Evolutionary conservation across 2,329 filamentous ascomycete species (phyloP).

Genomic region (Aspergillus tamarii): DNA sequence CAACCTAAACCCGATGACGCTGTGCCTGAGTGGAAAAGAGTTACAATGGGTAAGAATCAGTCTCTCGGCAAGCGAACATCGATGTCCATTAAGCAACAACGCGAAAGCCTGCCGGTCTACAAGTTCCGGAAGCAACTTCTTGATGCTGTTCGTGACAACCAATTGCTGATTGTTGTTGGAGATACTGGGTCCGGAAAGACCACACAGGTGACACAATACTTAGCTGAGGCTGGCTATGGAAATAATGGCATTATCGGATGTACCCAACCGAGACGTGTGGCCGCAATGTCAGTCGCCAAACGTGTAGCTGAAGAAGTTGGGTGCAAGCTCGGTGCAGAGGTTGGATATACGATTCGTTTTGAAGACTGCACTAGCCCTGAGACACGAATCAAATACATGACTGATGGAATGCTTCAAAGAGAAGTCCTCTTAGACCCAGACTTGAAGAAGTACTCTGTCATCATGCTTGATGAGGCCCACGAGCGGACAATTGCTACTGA

Average conservation of each 20-base stretch:
- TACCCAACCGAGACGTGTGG: conserved; percentile 94
- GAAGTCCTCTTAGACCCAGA: conserved; percentile 93
- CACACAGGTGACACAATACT: conserved; percentile 91
- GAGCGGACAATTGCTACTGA: conserved; percentile 96
- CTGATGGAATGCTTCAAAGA: conserved; percentile 95
- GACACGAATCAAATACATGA: conserved; percentile 99
- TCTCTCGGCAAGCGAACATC: conserved; percentile 83
- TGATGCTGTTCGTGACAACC: conserved; percentile 82
- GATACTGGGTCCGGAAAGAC: conserved; percentile 98
- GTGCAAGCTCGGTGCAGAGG: conserved; percentile 84
- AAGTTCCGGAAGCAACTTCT: conserved; percentile 86
- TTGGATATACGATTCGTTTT: conserved; percentile 97
- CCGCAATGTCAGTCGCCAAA: conserved; percentile 96
- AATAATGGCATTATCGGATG: conserved; percentile 90
- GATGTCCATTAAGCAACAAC: conserved; percentile 92
- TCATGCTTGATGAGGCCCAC: conserved; percentile 98
- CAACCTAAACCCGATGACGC: conserved; percentile 63
- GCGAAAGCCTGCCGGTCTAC: conserved; percentile 85
- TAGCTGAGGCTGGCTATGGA: conserved; percentile 88
- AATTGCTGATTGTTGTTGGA: conserved; percentile 92
- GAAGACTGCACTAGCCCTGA: conserved; percentile 87
- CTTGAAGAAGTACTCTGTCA: conserved; percentile 86
- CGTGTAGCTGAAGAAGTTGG: conserved; percentile 96
- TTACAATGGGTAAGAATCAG: conserved; percentile 76
- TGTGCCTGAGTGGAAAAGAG: conserved; percentile 91